Evolutionary conservation across 768 basidiomycete genomes (phyloP).

Genomic region (Kwoniella europaea): DNA sequence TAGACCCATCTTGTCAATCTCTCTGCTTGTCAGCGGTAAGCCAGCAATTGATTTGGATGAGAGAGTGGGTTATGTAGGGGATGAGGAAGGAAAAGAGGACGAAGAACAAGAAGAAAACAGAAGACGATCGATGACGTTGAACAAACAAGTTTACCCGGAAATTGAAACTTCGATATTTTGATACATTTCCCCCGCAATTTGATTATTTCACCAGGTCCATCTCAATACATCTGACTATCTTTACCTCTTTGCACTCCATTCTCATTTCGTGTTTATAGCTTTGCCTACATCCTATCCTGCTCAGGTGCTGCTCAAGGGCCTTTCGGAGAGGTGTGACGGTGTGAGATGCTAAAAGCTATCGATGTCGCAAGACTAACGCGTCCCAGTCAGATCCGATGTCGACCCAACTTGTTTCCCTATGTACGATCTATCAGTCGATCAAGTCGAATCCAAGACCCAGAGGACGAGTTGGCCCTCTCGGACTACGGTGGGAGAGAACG

Average conservation of each 20-base stretch:
- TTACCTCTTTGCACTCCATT: background rate
- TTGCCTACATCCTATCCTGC: no score
- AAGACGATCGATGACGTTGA: slow-evolving; percentile 12
- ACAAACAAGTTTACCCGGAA: slow-evolving; percentile 1
- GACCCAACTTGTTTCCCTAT: slow-evolving; percentile 19
- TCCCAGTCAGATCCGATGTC: slow-evolving; percentile 33
- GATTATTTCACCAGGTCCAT: background rate
- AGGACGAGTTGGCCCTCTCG: background rate
- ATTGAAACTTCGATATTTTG: background rate
- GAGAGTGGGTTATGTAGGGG: background rate
- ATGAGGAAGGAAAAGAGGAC: background rate
- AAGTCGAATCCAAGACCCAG: background rate
- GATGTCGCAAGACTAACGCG: slow-evolving; percentile 38
- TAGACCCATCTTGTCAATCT: slow-evolving; percentile 38
- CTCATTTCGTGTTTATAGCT: no score
- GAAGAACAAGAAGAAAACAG: background rate
- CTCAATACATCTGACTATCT: background rate
- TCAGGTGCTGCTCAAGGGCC: background rate
- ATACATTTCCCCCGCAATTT: slow-evolving; percentile 6
- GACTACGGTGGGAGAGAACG: background rate
- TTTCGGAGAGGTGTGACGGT: background rate
- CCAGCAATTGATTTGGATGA: no score
- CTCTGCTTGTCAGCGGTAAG: no score
- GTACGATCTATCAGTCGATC: slow-evolving; percentile 16
- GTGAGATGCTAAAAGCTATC: slow-evolving; percentile 16